Conservation (phyloP, 805 yeast genomes). For the Yarrowia keelungensis region DNA sequence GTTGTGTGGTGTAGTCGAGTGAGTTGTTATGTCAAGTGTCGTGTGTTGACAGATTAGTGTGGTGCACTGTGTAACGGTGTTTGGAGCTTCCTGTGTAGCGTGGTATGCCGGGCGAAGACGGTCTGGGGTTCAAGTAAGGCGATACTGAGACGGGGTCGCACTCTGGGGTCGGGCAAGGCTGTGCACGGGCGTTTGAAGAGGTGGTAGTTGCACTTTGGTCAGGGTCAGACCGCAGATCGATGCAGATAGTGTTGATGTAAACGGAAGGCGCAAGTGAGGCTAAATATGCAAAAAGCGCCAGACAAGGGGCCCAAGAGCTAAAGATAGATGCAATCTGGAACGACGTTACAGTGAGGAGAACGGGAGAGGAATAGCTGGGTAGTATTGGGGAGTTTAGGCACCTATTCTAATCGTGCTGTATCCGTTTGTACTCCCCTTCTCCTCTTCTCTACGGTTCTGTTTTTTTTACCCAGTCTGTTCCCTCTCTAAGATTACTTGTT, state of each 20-base stretch:
- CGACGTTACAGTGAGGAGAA: not conserved
- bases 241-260: slow-evolving; percentile 31
- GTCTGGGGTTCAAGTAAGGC: not conserved
- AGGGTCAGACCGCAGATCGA: slow-evolving; percentile 29
- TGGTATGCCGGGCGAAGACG: not conserved
- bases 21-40: slow-evolving; percentile 5
- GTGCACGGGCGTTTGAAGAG: slow-evolving; percentile 14
- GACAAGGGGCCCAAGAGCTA: slow-evolving; percentile 12
- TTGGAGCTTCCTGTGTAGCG: too few relatives aligned
- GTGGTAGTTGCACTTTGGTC: slow-evolving; percentile 5
- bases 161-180: slow-evolving; percentile 5
- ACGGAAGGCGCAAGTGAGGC: slow-evolving; percentile 36
- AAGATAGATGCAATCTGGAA: slow-evolving; percentile 2
- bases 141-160: too few relatives aligned
- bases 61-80: not conserved
- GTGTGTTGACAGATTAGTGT: not conserved
- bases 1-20: not conserved
- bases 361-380: not conserved
- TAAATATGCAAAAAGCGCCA: slow-evolving; percentile 3
- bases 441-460: too few relatives aligned
- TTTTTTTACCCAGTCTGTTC: too few relatives aligned
- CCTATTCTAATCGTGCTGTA: too few relatives aligned
- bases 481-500: not conserved
- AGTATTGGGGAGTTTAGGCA: too few relatives aligned
- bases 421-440: too few relatives aligned